Percentiles rank a stretch among this genome's conserved stretches.
Conservation (phyloP, 805 yeast genomes). For the Saccharomycopsis sp. region DNA sequence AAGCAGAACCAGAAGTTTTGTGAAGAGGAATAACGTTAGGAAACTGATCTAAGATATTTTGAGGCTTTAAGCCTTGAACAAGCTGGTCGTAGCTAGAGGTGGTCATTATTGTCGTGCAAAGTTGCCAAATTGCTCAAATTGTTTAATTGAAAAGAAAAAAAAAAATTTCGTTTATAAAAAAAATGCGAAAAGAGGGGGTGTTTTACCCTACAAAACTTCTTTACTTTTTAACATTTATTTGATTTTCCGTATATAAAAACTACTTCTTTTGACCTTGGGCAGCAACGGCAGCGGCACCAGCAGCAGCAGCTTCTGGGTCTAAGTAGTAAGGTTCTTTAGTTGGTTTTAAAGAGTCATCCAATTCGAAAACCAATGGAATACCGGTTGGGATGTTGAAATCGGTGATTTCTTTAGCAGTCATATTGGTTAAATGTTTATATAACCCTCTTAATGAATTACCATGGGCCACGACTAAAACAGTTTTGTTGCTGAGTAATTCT, state of each 20-base stretch:
- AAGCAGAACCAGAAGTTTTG: constrained; percentile 47
- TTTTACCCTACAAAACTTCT: not conserved
- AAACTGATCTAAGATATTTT: constrained; percentile 46
- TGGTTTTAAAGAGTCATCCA: constrained; percentile 80
- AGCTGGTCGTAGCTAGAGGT: constrained; percentile 33
- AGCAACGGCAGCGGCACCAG: constrained; percentile 99
- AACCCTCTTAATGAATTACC: constrained; percentile 97
- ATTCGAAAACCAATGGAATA: constrained; percentile 94
- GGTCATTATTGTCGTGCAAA: constrained; percentile 7
- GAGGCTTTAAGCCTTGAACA: constrained; percentile 40
- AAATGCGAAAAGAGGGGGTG: too few species aligned
- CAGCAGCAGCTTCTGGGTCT: constrained; percentile 99
- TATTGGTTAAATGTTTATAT: constrained; percentile 90
- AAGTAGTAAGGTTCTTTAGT: constrained; percentile 89
- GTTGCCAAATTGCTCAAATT: too few species aligned
- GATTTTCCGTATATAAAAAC: too few species aligned
- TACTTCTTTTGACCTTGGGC: constrained; percentile 75
- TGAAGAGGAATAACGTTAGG: constrained; percentile 59
- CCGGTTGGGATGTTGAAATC: constrained; percentile 97
- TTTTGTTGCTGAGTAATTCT: constrained; percentile 77
- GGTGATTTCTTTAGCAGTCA: constrained; percentile 87
- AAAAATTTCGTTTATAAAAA: too few species aligned
- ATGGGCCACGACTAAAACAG: constrained; percentile 91
- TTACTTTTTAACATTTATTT: not conserved
- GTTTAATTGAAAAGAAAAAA: too few species aligned